Base-by-base conservation (phyloP, 768 basidiomycete species). In the Leucocoprinus leucothites region DNA sequence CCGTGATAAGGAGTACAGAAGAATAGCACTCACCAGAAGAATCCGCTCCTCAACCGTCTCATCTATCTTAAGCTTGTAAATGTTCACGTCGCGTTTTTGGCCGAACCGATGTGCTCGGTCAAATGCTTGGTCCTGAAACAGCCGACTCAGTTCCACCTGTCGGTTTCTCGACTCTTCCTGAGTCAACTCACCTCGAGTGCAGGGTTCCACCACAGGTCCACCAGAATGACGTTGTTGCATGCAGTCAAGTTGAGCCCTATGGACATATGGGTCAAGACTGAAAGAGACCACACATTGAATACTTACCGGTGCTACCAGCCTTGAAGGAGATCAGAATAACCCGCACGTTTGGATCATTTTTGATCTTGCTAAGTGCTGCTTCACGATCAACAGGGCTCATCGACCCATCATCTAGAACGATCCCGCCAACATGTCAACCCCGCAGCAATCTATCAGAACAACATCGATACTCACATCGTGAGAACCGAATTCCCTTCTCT, bases 321-420 rank as follows among this genome's bases (percentile, higher is more conserved):
- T 95, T 97, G 82, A 98, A 95, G 0, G 94, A 97, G 59, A 98
- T 94, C 59, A 99, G 72, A 58, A 98, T 97, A 41, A 96, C 85
- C 28, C 80, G 80, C 9, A 78, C 83, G 14, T 62, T 74, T 24
- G 69, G 67, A 65, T 80, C 82, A 16, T 60, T 82, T 64, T 80
- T 82, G 69, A 99, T 94, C 61, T 80, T 82, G 34, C 84, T 74
- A 41, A 98, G 69, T 3, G 91, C 80, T 14, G 76, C 80, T 61
- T 94, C 89, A 9, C 94, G 86, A 61, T 92, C 79, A 28, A 81
- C 81, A 57, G 87, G 79, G 13, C 73, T 71, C 91, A 98, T 94
- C 3, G 82, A 82, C 0, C 96, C 96, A 63, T 97, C 94, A 72
- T 95, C 94, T 98, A 66, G 26, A 40, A 25, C 48, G n/a, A 36